Base-by-base conservation (phyloP, 495 filamentous ascomycete genomes). In the Bacidia gigantensis region DNA sequence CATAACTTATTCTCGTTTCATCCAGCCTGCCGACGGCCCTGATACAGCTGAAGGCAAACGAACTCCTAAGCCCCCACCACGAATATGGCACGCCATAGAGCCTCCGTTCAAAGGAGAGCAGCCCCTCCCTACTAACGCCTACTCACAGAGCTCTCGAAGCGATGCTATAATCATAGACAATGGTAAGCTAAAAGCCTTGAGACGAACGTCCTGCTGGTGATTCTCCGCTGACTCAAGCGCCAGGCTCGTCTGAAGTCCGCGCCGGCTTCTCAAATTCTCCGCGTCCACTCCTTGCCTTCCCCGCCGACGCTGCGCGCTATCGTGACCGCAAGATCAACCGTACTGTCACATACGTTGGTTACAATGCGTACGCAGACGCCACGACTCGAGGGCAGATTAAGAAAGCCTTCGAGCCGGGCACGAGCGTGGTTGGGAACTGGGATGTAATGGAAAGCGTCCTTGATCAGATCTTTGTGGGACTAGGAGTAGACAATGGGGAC, bases 131-230 rank as follows among this genome's bases (percentile, higher is more conserved):
- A 61, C 76, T 5, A 82, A 86, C 57, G 83, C 80, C 17, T 82
- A 78, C 56, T 71, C 73, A 57, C 73, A 75, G 59, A 87, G 77
- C 65, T 69, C 70, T 45, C 65, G 67, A 26, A 70, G 75, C 10
- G 82, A 76, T 45, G 86, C 89, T 32, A 95, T 98, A 58, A 86
- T 98, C 54, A 98, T 98, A 59, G 92, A 98, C 72, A 98, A 97
- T 85, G 92, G 89, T 95, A 53, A 38, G 44, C 12, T 24, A 35
- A 51, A 47, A 53, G 54, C 58, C 40, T 61, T 22, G 38, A 3
- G 3, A 21, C 14, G 5, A 11, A n/a, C 5, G 11, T 2, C 23
- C 17, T 26, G n/a, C 11, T 50, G 23, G 17, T 10, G 11, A 40
- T 46, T 0, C 23, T n/a, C n/a, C 21, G 9, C 2, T 38, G 11